Evolutionary conservation across 345 rosid species (phyloP).

Genomic region (Populus euphratica): DNA sequence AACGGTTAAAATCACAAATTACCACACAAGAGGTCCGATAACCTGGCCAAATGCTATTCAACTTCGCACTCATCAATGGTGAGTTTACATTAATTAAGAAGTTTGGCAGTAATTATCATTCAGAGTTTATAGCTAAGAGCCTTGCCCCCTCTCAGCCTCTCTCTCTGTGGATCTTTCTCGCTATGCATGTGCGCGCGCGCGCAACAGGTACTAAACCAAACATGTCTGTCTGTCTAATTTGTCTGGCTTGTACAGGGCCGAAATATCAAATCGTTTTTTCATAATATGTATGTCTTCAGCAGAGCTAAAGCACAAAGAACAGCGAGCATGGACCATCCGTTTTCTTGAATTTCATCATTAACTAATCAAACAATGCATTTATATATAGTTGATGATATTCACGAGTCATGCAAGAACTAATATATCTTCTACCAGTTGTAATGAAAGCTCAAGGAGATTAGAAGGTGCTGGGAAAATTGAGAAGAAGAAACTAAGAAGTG

Average conservation of each 20-base stretch:
- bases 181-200: not conserved
- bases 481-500: not conserved
- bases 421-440: too few species aligned
- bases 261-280: not conserved
- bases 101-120: not conserved
- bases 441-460: not conserved
- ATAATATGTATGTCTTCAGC: conserved; percentile 8
- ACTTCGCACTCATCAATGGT: not conserved
- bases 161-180: not conserved
- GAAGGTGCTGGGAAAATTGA: not conserved
- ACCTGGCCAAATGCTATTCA: not conserved
- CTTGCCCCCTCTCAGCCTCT: not conserved
- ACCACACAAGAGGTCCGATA: not conserved
- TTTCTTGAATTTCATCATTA: not conserved
- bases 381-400: not conserved
- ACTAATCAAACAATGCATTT: not conserved
- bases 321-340: conserved; percentile 3
- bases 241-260: too few species aligned
- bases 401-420: not conserved
- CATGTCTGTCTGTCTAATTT: conserved; percentile 6
- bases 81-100: not conserved
- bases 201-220: conserved; percentile 5
- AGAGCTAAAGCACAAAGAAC: conserved; percentile 6
- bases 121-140: not conserved
- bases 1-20: not conserved